These are phyloP conservation scores for Leccinum broughii DNA, from an alignment of 768 basidiomycete genomes.

Conservation along the genomic window DNA sequence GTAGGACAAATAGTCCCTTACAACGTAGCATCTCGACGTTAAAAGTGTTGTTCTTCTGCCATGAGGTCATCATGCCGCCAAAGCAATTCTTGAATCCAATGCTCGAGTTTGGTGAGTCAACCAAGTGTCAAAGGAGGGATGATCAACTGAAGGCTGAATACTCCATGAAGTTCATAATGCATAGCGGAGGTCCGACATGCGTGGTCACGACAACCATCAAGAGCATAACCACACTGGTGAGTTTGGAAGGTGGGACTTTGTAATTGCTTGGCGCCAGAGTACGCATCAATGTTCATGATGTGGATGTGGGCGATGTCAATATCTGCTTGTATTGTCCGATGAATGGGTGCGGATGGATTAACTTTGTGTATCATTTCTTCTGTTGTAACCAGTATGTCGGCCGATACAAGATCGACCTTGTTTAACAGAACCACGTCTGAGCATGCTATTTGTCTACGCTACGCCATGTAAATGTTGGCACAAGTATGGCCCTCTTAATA, in stretches of 20 bases:
- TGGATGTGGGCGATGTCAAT: conserved; percentile 68
- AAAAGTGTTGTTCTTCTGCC: conserved; percentile 17
- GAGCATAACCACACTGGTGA: conserved; percentile 36
- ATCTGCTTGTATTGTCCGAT: conserved; percentile 66
- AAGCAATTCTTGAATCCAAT: conserved; percentile 76
- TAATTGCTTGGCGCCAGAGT: conserved; percentile 46
- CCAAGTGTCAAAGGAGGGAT: conserved; percentile 57
- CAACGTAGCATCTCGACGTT: conserved; percentile 73
- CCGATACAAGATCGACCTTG: conserved; percentile 76
- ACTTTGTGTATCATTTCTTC: conserved; percentile 67
- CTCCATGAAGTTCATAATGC: conserved; percentile 75
- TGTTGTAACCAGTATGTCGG: conserved; percentile 44
- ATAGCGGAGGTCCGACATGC: conserved; percentile 35
- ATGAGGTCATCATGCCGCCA: conserved; percentile 73
- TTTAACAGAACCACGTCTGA: conserved; percentile 92
- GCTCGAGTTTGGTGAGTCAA: conserved; percentile 60
- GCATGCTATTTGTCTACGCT: conserved; percentile 81
- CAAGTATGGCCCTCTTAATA: not conserved
- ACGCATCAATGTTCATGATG: conserved; percentile 75
- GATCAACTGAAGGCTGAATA: conserved; percentile 73
- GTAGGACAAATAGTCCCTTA: conserved; percentile 74
- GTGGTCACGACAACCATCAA: conserved; percentile 33
- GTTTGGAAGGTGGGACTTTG: conserved; percentile 20
- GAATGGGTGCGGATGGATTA: conserved; percentile 78
- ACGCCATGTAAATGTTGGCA: conserved; percentile 7